Percentiles rank a stretch among this genome's conserved stretches.
Evolutionary conservation across 148 eudicot species (phyloP).

Genomic region (Euryodendron excelsum): DNA sequence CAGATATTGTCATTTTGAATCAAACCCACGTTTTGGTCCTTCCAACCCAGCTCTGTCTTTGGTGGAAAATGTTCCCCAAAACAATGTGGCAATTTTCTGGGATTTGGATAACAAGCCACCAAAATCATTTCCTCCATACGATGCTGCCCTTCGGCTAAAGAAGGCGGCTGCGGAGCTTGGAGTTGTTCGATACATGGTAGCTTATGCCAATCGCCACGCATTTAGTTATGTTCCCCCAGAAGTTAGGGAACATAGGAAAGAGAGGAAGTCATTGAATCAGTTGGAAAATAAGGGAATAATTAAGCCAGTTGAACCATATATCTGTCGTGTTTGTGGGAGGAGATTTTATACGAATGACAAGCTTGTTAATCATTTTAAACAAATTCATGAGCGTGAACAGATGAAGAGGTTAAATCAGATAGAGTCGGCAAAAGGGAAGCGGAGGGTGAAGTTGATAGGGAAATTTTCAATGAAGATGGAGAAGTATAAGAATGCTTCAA

Average conservation of each 20-base stretch:
- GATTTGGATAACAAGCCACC: conserved; percentile 89
- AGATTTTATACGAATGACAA: conserved; percentile 60
- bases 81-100: conserved; percentile 73
- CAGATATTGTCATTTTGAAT: conserved; percentile 29
- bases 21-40: conserved; percentile 17
- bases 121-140: conserved; percentile 55
- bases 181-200: conserved; percentile 52
- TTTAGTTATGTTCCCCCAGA: conserved; percentile 60
- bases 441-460: conserved; percentile 59
- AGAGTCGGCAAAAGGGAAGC: conserved; percentile 65
- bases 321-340: conserved; percentile 82
- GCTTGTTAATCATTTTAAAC: conserved; percentile 67
- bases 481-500: conserved; percentile 58
- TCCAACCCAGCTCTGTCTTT: conserved; percentile 15
- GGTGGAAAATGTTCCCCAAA: conserved; percentile 22
- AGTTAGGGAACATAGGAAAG: conserved; percentile 49
- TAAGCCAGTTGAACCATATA: conserved; percentile 44
- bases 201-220: conserved; percentile 67
- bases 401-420: conserved; percentile 66
- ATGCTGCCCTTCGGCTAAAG: conserved; percentile 60
- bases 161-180: conserved; percentile 64
- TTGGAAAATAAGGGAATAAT: conserved; percentile 56
- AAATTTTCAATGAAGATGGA: conserved; percentile 71
- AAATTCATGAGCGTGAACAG: conserved; percentile 71
- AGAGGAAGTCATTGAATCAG: conserved; percentile 41